Evolutionary conservation across 805 yeast species (phyloP).

Genomic region (Dipodascus geniculatus): DNA sequence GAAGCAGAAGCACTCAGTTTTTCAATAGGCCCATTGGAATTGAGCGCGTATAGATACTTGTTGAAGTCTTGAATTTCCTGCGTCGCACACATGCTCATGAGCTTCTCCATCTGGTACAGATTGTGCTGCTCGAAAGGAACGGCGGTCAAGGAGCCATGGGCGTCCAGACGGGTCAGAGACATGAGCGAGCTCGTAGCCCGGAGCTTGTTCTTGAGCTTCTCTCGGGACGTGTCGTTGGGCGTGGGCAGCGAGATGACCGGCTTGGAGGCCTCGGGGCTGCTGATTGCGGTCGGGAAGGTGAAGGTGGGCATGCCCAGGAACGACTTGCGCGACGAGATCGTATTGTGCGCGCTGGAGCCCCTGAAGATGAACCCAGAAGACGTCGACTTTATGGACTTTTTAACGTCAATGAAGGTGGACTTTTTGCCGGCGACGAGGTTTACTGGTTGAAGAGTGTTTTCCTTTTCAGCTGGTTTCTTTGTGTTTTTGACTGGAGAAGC

Average conservation of each 20-base stretch:
- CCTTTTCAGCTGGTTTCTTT: background rate
- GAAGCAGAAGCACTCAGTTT: constrained; percentile 38
- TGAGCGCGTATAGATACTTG: constrained; percentile 20
- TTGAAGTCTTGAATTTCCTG: constrained; percentile 25
- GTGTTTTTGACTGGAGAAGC: background rate
- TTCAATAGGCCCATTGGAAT: constrained; percentile 13
- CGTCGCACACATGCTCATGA: constrained; percentile 29
- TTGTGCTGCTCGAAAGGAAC: constrained; percentile 28
- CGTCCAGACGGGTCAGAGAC: constrained; percentile 23
- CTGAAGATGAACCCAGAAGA: background rate
- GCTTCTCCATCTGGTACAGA: constrained; percentile 21
- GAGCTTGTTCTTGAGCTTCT: constrained; percentile 41
- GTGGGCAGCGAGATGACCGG: constrained; percentile 46
- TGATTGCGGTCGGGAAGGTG: constrained; percentile 3
- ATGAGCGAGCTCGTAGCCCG: constrained; percentile 39
- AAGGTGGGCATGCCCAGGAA: background rate
- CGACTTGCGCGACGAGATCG: background rate
- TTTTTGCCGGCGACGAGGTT: background rate
- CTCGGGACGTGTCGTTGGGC: constrained; percentile 43
- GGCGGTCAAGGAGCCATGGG: constrained; percentile 17
- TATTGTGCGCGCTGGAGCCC: background rate
- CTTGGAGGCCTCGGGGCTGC: constrained; percentile 19
- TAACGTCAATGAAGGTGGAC: background rate
- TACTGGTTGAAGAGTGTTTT: background rate
- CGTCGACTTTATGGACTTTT: background rate